A percentile compares a stretch with the other conserved stretches of the same genome.
Evolutionary conservation across 2,329 filamentous ascomycete genomes (phyloP).

Genomic region (Penicillium sp.): DNA sequence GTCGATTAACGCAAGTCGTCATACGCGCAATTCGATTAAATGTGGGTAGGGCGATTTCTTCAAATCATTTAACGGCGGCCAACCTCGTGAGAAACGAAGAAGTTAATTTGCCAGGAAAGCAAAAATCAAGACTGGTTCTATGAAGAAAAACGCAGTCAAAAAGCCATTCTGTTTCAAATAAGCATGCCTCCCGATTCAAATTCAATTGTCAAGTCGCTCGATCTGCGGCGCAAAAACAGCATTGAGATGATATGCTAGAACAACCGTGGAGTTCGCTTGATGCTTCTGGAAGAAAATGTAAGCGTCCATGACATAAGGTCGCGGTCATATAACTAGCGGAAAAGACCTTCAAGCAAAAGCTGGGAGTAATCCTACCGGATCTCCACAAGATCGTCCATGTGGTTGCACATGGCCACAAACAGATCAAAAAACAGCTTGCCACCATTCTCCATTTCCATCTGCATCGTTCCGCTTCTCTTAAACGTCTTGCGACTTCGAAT

Average conservation of each 20-base stretch:
- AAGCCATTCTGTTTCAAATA: slow-evolving; percentile 38
- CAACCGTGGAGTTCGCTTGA: slow-evolving; percentile 54
- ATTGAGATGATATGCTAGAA: slow-evolving; percentile 43
- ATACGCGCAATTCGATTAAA: slow-evolving; percentile 29
- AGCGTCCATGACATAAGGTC: slow-evolving; percentile 17
- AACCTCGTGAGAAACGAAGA: slow-evolving; percentile 48
- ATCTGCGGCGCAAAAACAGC: slow-evolving; percentile 17
- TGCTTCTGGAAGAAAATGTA: slow-evolving; percentile 37
- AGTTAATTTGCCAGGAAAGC: slow-evolving; percentile 31
- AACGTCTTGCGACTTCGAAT: slow-evolving; percentile 97
- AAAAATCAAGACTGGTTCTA: slow-evolving; percentile 21
- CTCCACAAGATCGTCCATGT: slow-evolving; percentile 93
- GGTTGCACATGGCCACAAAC: slow-evolving; percentile 97
- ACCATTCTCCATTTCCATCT: slow-evolving; percentile 95
- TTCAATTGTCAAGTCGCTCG: slow-evolving; percentile 33
- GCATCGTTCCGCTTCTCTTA: slow-evolving; percentile 97
- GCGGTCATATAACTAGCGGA: slow-evolving; percentile 14
- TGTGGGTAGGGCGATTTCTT: slow-evolving; percentile 29
- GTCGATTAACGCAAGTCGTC: slow-evolving; percentile 31
- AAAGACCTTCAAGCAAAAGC: slow-evolving; percentile 12
- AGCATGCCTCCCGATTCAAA: slow-evolving; percentile 12
- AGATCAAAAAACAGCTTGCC: slow-evolving; percentile 97
- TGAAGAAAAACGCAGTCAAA: slow-evolving; percentile 29
- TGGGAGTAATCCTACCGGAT: slow-evolving; percentile 63
- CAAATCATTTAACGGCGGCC: slow-evolving; percentile 48